Evolutionary conservation across 1,139 yeast genomes (phyloP), one percentile per base, ranked within the genome.

Genomic region (Hyphopichia fennica): DNA sequence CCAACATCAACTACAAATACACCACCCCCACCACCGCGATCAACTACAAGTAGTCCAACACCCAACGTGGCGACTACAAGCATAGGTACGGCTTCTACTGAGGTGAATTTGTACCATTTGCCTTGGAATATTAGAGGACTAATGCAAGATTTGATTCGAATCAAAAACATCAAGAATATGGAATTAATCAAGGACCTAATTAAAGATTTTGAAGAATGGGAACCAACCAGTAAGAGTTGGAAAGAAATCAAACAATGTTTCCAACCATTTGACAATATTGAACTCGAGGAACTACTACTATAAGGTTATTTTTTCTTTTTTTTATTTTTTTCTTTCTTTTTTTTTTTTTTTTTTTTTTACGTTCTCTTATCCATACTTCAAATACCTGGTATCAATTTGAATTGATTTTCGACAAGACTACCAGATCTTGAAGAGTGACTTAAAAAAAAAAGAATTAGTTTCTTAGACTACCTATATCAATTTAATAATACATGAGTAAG

Each of bases 91-190:
- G 28, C 28, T 25, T n/a, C 8, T 8, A 25, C 28, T 7, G 28
- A 25, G 11, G 13, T 25, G 13, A 49, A 56, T 43, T 41, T 62
- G 31, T 70, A 54, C 43, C 58, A 56, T 40, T 43, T 72, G 10
- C 75, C 77, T 0, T 72, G 77, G 77, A 60, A 62, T 36, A 48
- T 69, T 3, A 58, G 78, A 31, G 67, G 68, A 14, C 49, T 72
- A 34, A 40, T 73, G 14, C 62, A 72, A 38, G 75, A 71, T 42
- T 54, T 72, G 32, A 46, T 63, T 7, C 51, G 53, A 29, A 54
- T 75, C 9, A 67, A 66, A 42, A 75, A 79, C 51, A 62, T 77
- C 18, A 62, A 64, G 7, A 62, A 63, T 28, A 41, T 52, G 18
- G 47, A 54, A 25, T 51, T 75, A 38, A 45, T 72, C 11, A 45